These are phyloP conservation scores for Agrocybe pediades DNA, from an alignment of 768 basidiomycete genomes.

Conservation along the genomic window DNA sequence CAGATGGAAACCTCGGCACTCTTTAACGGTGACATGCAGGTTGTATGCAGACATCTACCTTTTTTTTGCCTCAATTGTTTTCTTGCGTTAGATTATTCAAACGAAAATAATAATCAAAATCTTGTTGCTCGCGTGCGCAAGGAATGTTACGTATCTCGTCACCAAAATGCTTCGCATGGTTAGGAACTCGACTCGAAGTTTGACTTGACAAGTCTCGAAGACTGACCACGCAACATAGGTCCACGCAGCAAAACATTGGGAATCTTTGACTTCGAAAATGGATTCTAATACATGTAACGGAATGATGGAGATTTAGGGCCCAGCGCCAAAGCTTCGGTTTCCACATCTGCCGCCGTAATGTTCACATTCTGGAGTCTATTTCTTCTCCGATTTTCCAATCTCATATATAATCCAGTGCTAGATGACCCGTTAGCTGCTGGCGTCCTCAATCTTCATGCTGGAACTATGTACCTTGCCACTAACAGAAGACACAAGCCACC, in stretches of 20 bases:
- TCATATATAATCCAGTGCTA: slow-evolving; percentile 50
- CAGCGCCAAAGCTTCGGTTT: slow-evolving; percentile 42
- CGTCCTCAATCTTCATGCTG: not conserved
- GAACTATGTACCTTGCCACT: slow-evolving; percentile 32
- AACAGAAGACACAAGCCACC: slow-evolving; percentile 47
- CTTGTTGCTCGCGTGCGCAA: slow-evolving; percentile 4
- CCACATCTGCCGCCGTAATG: slow-evolving; percentile 43
- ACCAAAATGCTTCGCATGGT: slow-evolving; percentile 11
- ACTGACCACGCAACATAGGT: slow-evolving; percentile 16
- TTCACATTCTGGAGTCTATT: slow-evolving; percentile 42
- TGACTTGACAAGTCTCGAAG: not conserved
- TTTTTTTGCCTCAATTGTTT: slow-evolving; percentile 33
- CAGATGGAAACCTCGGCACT: slow-evolving; percentile 14
- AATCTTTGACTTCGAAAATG: not conserved
- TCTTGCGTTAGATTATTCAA: slow-evolving; percentile 36
- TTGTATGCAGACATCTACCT: slow-evolving; percentile 35
- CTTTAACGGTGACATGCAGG: slow-evolving; percentile 39
- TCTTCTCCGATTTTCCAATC: slow-evolving; percentile 45
- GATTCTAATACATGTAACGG: slow-evolving; percentile 47
- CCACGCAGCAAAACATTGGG: not conserved
- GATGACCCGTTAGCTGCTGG: slow-evolving; percentile 6
- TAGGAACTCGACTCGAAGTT: slow-evolving; percentile 16
- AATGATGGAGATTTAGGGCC: slow-evolving; percentile 44
- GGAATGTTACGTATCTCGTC: not conserved
- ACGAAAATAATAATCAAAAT: slow-evolving; percentile 29